These are phyloP conservation scores for Mycocentrospora acerina DNA, from an alignment of 2,329 filamentous ascomycete species.

Conservation along the genomic window DNA sequence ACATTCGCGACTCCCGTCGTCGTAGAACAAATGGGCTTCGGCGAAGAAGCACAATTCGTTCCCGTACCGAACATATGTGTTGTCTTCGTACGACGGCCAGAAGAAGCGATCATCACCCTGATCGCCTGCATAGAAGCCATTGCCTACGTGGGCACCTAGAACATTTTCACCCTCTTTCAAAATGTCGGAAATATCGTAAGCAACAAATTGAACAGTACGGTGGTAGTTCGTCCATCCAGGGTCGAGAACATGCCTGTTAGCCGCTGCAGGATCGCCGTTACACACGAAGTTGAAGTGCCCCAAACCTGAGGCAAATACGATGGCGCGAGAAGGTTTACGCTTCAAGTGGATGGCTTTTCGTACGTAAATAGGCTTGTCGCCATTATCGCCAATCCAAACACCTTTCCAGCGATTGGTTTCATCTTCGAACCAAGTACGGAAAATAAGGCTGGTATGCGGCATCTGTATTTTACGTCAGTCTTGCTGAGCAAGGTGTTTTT, in stretches of 20 bases:
- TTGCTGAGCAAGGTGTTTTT: no score
- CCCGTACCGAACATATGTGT: slow-evolving; percentile 37
- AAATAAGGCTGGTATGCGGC: slow-evolving; percentile 46
- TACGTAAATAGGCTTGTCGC: slow-evolving; percentile 46
- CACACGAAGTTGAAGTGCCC: slow-evolving; percentile 45
- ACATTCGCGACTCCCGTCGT: slow-evolving; percentile 40
- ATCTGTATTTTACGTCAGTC: slow-evolving; percentile 20
- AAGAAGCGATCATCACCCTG: slow-evolving; percentile 46
- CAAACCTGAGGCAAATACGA: slow-evolving; percentile 44
- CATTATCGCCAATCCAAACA: slow-evolving; percentile 45
- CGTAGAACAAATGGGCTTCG: slow-evolving; percentile 43
- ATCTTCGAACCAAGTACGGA: slow-evolving; percentile 47
- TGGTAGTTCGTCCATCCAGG: slow-evolving; percentile 48
- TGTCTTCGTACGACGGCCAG: slow-evolving; percentile 48
- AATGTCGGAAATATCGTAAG: slow-evolving; percentile 45
- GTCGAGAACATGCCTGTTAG: slow-evolving; percentile 28
- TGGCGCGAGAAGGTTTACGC: slow-evolving; percentile 34
- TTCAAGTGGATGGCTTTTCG: slow-evolving; percentile 36
- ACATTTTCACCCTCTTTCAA: slow-evolving; percentile 38
- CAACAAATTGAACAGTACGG: slow-evolving; percentile 46
- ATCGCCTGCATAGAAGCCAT: slow-evolving; percentile 51
- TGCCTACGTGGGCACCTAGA: slow-evolving; percentile 42
- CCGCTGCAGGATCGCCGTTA: slow-evolving; percentile 39
- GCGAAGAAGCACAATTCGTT: slow-evolving; percentile 48
- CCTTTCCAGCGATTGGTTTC: slow-evolving; percentile 45